Evolutionary conservation across 2,329 filamentous ascomycete genomes (phyloP), one percentile per base, ranked within the genome.

Genomic region (Aaosphaeria pasadenensis): DNA sequence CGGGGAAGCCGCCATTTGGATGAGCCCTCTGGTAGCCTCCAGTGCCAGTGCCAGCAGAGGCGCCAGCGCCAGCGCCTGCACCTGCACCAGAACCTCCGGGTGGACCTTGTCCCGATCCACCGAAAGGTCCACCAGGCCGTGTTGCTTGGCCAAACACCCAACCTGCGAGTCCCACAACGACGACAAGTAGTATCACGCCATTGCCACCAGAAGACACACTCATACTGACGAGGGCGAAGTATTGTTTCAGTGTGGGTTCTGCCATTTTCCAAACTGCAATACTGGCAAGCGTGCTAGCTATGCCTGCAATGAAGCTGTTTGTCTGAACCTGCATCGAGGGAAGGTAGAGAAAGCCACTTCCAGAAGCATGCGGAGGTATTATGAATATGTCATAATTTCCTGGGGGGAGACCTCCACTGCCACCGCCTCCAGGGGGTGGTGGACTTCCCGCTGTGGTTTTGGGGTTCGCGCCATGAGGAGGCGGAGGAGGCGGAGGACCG

Each of bases 311-410:
- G 70, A 96, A 97, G 72, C 89, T 95, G 71, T 96, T 96, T 62
- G 87, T 80, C 63, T 94, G 89, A 17, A 89, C 87, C 64, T 87
- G 82, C 52, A 97, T 72, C 0, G 91, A 96, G 0, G 92, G 92
- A n/a, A 97, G 82, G 70, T 97, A 96, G 30, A 97, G 77, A 71
- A 96, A 96, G 32, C 92, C 92, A 0, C 85, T 84, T 45, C 92
- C 92, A 5, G 91, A 81, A 7, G 91, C 92, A 70, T 96, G 91
- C 42, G 91, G 89, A 6, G 92, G 92, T 63, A 97, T 91, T 68
- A 96, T 87, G 75, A 96, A 96, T 66, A 97, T 95, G 75, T 97
- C 92, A 72, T 96, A 97, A 67, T 94, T 95, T 47, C 92, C 91
- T 1, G 88, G 80, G 3, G 92, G 92, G 42, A 96, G 77, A 48